A percentile compares a stretch with the other conserved stretches of the same genome.
phyloP scores from a whole-genome alignment of 163 green algal genomes.

The Prototheca cutis region DNA sequence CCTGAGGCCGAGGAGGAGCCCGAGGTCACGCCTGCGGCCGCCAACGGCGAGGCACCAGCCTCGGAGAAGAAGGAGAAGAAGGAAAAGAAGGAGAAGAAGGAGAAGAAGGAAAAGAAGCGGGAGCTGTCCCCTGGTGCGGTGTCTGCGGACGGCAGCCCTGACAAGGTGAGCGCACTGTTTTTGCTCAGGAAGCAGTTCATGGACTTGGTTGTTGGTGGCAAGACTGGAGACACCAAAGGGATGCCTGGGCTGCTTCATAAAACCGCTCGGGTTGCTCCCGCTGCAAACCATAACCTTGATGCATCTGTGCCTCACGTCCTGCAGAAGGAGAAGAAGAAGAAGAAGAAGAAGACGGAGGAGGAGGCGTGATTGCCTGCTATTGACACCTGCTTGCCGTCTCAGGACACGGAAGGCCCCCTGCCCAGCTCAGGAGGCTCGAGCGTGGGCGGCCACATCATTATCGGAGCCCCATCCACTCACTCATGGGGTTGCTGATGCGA shows the following conservation, averaged over 20 bases:
- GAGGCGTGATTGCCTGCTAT: not conserved
- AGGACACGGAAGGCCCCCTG: too few relatives aligned
- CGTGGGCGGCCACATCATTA: too few relatives aligned
- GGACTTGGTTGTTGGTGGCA: too few relatives aligned
- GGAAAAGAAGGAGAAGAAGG: slow-evolving; percentile 33
- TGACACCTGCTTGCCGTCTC: not conserved
- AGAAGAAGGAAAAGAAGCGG: slow-evolving; percentile 38
- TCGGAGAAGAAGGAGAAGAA: slow-evolving; percentile 40
- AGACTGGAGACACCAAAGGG: too few relatives aligned
- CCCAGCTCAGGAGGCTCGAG: too few relatives aligned
- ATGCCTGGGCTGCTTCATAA: too few relatives aligned
- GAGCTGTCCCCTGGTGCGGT: slow-evolving; percentile 3
- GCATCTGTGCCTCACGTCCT: too few relatives aligned
- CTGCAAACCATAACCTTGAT: too few relatives aligned
- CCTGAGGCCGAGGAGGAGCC: slow-evolving; percentile 17
- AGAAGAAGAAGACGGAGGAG: slow-evolving; percentile 24
- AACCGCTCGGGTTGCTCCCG: too few relatives aligned
- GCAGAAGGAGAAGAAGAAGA: slow-evolving; percentile 29
- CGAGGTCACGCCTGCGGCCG: slow-evolving; percentile 4
- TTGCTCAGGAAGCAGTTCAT: not conserved
- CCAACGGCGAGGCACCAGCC: slow-evolving; percentile 9
- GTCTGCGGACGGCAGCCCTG: not conserved
- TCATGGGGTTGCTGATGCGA: too few relatives aligned
- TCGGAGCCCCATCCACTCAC: too few relatives aligned
- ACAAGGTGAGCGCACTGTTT: slow-evolving; percentile 1